A percentile compares a stretch with the other conserved stretches of the same genome.
phyloP scores from a whole-genome alignment of 805 yeast genomes.

The Wickerhamomyces bisporus region DNA sequence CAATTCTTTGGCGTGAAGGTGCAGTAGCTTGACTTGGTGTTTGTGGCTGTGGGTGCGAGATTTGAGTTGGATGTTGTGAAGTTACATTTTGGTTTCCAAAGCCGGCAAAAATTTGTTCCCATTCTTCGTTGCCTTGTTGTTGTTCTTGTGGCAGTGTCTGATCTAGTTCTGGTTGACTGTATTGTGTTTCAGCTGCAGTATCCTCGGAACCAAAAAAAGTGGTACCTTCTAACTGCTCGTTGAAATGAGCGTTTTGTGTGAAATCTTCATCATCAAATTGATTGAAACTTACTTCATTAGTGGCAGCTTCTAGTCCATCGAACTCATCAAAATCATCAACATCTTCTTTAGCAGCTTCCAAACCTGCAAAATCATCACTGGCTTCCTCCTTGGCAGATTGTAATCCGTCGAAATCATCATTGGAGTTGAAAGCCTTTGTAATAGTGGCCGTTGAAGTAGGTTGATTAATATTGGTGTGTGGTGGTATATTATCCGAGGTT shows the following conservation, averaged over 20 bases:
- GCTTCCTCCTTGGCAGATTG: conserved; percentile 1
- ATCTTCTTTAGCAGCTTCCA: conserved; percentile 7
- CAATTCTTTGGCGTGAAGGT: conserved; percentile 27
- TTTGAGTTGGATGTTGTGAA: conserved; percentile 5
- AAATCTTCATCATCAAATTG: conserved; percentile 26
- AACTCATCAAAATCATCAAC: conserved; percentile 38
- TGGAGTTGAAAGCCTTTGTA: too few relatives aligned
- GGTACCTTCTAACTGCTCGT: conserved; percentile 19
- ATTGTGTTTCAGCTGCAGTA: background rate
- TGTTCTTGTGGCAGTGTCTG: conserved; percentile 2
- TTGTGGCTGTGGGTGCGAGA: conserved; percentile 4
- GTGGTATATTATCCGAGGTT: conserved; percentile 20
- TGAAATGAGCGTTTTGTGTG: conserved; percentile 14
- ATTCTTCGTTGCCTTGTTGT: conserved; percentile 52
- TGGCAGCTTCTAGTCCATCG: conserved; percentile 38
- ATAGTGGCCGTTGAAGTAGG: conserved; percentile 8
- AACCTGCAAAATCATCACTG: conserved; percentile 10
- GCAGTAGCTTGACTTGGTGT: conserved; percentile 1
- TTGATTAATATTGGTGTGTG: conserved; percentile 14
- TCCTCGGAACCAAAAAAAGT: conserved; percentile 22
- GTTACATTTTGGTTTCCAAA: conserved; percentile 52
- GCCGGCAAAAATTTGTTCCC: conserved; percentile 93
- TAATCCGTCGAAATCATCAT: conserved; percentile 3
- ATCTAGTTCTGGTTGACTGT: too few relatives aligned
- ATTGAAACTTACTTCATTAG: conserved; percentile 22